A percentile compares a stretch with the other conserved stretches of the same genome.
Evolutionary conservation across 192 early-diverging fungal species (phyloP).

Genomic region (Gigaspora rosea): DNA sequence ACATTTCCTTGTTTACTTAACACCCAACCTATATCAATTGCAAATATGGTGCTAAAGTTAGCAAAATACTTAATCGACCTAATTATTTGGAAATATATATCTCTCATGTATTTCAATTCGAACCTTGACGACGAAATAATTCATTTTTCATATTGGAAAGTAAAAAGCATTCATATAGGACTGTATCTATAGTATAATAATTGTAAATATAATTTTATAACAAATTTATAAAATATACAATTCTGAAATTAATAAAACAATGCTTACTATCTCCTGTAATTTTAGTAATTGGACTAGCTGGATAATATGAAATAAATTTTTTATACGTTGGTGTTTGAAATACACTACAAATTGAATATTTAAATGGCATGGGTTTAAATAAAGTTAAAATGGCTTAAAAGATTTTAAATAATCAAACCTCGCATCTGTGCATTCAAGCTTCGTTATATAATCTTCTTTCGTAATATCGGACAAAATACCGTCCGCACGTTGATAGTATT

Average conservation of each 20-base stretch:
- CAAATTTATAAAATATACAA: neutral
- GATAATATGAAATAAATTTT: constrained; percentile 22
- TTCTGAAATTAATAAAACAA: neutral
- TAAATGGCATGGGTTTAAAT: neutral
- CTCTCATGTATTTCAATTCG: neutral
- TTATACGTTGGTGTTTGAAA: constrained; percentile 56
- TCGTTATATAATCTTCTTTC: constrained; percentile 51
- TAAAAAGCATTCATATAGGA: constrained; percentile 45
- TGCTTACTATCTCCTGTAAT: neutral
- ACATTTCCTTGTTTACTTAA: constrained; percentile 43
- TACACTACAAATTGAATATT: constrained; percentile 32
- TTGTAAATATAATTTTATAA: neutral
- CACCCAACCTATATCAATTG: constrained; percentile 26
- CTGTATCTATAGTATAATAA: neutral
- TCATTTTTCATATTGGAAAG: constrained; percentile 48
- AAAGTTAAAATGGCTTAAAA: neutral
- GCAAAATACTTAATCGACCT: neutral
- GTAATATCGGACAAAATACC: constrained; percentile 55
- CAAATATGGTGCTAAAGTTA: neutral
- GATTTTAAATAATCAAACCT: constrained; percentile 35
- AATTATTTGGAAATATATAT: neutral
- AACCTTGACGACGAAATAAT: constrained; percentile 43
- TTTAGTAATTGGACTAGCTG: constrained; percentile 4
- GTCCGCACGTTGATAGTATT: constrained; percentile 48
- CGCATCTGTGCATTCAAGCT: constrained; percentile 50